phyloP scores from a whole-genome alignment of 768 basidiomycete genomes.

The Mycena leptocephala region DNA sequence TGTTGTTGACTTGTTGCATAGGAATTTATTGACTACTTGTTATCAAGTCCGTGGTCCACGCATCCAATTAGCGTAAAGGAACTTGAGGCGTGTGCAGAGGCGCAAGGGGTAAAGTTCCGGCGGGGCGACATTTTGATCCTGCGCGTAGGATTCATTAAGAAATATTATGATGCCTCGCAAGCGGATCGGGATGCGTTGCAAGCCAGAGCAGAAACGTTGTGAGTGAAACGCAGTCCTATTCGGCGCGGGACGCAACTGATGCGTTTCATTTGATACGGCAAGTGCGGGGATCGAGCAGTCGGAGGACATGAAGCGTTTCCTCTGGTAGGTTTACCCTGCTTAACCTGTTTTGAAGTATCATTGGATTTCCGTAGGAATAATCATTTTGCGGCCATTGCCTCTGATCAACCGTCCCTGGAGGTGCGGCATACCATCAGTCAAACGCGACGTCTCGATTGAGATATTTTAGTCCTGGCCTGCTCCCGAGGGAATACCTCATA shows the following conservation, averaged over 20 bases:
- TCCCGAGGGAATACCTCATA: constrained; percentile 56
- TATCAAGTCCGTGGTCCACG: constrained; percentile 66
- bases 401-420: constrained; percentile 79
- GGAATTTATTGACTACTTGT: neutral
- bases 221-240: constrained; percentile 40
- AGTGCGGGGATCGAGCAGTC: constrained; percentile 81
- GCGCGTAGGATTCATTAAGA: constrained; percentile 76
- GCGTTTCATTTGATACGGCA: constrained; percentile 18
- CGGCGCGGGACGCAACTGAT: neutral
- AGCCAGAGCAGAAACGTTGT: constrained; percentile 69
- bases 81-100: constrained; percentile 71
- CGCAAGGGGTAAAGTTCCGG: constrained; percentile 72
- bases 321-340: constrained; percentile 67
- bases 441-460: constrained; percentile 25
- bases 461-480: constrained; percentile 69
- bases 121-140: constrained; percentile 75
- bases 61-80: constrained; percentile 69
- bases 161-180: constrained; percentile 61
- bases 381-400: constrained; percentile 80
- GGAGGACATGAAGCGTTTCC: constrained; percentile 80
- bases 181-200: constrained; percentile 62
- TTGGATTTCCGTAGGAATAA: constrained; percentile 68
- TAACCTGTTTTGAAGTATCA: neutral
- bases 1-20: neutral
- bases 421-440: constrained; percentile 46